phyloP scores from a whole-genome alignment of 495 filamentous ascomycete genomes.

The Barbatosphaeria neglecta region DNA sequence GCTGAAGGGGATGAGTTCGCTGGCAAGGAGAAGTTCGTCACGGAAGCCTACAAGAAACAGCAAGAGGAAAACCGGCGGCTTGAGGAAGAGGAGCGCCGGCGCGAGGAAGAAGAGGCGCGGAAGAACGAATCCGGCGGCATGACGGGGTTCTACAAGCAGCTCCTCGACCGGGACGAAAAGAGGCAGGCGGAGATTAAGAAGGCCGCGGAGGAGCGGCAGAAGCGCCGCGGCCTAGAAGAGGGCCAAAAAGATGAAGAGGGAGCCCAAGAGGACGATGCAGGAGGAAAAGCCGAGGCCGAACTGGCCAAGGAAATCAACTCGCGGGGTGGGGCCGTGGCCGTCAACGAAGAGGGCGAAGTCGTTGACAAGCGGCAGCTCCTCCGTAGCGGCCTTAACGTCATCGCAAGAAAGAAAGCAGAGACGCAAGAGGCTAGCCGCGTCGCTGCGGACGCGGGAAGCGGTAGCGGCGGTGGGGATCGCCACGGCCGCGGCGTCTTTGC shows the following conservation, averaged over 20 bases:
- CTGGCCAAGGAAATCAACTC: constrained; percentile 63
- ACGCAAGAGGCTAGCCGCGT: constrained; percentile 20
- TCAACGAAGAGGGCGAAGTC: constrained; percentile 91
- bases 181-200: constrained; percentile 61
- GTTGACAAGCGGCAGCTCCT: constrained; percentile 89
- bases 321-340: constrained; percentile 52
- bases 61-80: constrained; percentile 69
- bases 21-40: constrained; percentile 96
- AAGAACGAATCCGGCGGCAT: constrained; percentile 62
- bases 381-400: constrained; percentile 76
- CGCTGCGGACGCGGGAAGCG: constrained; percentile 19
- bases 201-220: constrained; percentile 53
- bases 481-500: constrained; percentile 32
- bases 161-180: constrained; percentile 67
- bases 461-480: constrained; percentile 13
- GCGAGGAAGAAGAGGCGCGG: constrained; percentile 59
- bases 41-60: constrained; percentile 86
- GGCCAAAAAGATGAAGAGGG: constrained; percentile 12
- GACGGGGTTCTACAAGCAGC: constrained; percentile 73
- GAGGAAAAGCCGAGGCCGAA: constrained; percentile 59
- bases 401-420: constrained; percentile 40
- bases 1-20: constrained; percentile 88
- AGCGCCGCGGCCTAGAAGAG: constrained; percentile 34
- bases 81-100: constrained; percentile 67
- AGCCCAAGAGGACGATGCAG: constrained; percentile 24